Evolutionary conservation across 176 grass and related monocot genomes (phyloP), one percentile per base, ranked within the genome.

Genomic region (Chrysopogon serrulatus): DNA sequence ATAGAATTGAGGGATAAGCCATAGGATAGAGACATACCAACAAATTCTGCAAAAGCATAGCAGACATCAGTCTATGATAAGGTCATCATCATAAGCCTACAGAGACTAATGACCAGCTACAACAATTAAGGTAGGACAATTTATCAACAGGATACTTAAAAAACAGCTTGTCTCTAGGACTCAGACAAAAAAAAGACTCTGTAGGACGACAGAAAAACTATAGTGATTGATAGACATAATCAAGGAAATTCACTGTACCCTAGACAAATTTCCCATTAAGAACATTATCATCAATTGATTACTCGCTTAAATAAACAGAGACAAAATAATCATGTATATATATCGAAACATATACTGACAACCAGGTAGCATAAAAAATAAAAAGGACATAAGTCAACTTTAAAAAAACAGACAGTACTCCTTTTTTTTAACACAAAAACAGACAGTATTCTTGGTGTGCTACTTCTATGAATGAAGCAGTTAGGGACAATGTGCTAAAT

Each of bases 1-100:
- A 88, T 47, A 65, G 84, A 80, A 80, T 95, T 98, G 63, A 98
- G 93, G 72, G 96, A 93, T 24, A 98, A 93, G 27, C 93, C 96
- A 68, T 98, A 98, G 0, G 96, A 95, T 77, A 98, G 91, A 78
- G 93, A 98, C 72, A 98, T 85, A 56, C 96, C 96, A 72, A 98
- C 96, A 87, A 82, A 98, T 73, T 98, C 96, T 98, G 89, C 47
- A 88, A 80, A 21, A 85, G 48, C 10, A 43, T 63, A 61, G 15
- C 2, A 36, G 11, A 65, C 3, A 61, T 78, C 9, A 82, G 42
- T 1, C 15, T 65, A 86, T 37, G 76, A 74, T 36, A 84, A 23
- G 19, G 14, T 86, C 4, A 77, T 51, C 14, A 51, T 69, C 60
- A 76, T 81, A 76, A 75, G 37, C 36, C 27, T 76, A 37, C 17